phyloP scores from a whole-genome alignment of 202 grass and related monocot genomes.

The Elaeis oleifera region DNA sequence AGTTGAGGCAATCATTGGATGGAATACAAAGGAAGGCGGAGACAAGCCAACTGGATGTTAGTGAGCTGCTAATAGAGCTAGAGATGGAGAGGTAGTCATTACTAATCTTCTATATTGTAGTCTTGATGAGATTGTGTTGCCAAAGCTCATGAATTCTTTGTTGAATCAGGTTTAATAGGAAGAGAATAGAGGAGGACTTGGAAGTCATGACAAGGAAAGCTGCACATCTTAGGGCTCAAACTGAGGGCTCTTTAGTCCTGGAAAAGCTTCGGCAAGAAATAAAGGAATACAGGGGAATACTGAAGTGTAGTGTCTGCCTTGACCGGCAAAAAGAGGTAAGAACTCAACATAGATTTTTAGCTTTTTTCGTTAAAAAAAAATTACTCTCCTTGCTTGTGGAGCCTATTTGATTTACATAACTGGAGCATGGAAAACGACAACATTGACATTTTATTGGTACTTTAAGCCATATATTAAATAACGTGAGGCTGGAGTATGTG shows the following conservation, averaged over 20 bases:
- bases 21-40: constrained; percentile 40
- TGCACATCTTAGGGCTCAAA: constrained; percentile 51
- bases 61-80: constrained; percentile 55
- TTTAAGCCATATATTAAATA: too few species aligned
- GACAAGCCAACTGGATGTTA: constrained; percentile 41
- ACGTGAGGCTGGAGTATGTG: too few species aligned
- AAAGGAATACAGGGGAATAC: constrained; percentile 62
- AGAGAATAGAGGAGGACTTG: constrained; percentile 67
- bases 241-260: constrained; percentile 50
- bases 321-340: constrained; percentile 84
- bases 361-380: too few species aligned
- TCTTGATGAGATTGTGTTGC: not conserved
- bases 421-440: too few species aligned
- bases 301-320: constrained; percentile 75
- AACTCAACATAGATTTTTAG: not conserved
- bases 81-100: constrained; percentile 64
- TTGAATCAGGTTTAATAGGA: constrained; percentile 59
- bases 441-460: too few species aligned
- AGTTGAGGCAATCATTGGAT: constrained; percentile 41
- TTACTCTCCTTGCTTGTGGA: too few species aligned
- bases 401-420: too few species aligned
- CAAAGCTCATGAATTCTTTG: not conserved
- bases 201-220: constrained; percentile 67
- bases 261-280: constrained; percentile 68
- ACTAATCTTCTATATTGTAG: not conserved